phyloP scores from a whole-genome alignment of 257 asterid species.

The Nicotiana tabacum region DNA sequence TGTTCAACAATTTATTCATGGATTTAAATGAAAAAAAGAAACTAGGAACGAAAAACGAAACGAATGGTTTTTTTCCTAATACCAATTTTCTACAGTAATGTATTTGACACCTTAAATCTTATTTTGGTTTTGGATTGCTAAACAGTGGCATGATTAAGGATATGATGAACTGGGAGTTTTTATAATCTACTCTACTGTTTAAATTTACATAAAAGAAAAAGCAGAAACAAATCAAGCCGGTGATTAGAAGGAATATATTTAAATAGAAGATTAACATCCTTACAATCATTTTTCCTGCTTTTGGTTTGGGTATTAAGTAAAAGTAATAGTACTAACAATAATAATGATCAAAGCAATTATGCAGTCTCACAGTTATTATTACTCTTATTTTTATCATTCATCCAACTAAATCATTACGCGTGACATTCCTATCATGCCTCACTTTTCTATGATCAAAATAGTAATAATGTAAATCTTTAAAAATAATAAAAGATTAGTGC shows the following conservation, averaged over 20 bases:
- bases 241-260: neutral
- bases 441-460: neutral
- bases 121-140: too few species aligned
- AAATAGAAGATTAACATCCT: neutral
- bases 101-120: too few species aligned
- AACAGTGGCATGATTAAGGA: too few species aligned
- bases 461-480: neutral
- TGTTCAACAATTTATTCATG: too few species aligned
- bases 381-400: neutral
- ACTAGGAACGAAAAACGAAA: too few species aligned
- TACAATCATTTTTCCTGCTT: neutral
- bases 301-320: neutral
- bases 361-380: neutral
- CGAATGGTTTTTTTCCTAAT: too few species aligned
- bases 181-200: neutral
- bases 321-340: neutral
- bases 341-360: neutral
- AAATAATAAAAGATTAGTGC: neutral
- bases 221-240: neutral
- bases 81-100: too few species aligned
- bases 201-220: neutral
- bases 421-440: constrained; percentile 2
- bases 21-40: too few species aligned
- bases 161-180: too few species aligned
- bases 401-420: neutral